A percentile compares a stretch with the other conserved stretches of the same genome.
phyloP scores from a whole-genome alignment of 495 filamentous ascomycete species.

The Hyaloscypha hepaticicola region DNA sequence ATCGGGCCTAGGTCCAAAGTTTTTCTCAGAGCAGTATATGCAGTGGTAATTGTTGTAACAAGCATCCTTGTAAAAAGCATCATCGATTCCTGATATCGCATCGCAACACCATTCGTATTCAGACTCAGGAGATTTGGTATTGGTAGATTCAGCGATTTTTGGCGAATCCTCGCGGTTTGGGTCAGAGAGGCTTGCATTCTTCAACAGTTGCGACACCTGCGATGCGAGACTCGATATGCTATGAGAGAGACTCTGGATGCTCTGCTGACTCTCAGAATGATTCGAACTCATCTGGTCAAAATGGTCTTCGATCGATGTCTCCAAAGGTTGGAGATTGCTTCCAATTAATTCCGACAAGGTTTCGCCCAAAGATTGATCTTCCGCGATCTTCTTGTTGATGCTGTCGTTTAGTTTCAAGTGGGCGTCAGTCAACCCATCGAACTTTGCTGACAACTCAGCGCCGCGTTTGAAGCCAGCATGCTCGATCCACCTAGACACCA shows the following conservation, averaged over 20 bases:
- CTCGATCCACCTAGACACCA: neutral
- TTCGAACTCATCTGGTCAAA: neutral
- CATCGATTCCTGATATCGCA: neutral
- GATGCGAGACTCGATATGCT: neutral
- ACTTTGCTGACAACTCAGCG: neutral
- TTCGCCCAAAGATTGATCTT: neutral
- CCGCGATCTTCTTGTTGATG: neutral
- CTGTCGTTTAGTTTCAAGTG: neutral
- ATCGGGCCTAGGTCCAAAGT: neutral
- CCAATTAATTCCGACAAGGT: neutral
- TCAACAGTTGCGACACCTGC: neutral
- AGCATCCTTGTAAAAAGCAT: neutral
- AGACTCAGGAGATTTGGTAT: neutral
- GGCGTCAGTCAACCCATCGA: neutral
- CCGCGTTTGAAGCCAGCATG: neutral
- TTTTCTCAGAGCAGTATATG: neutral
- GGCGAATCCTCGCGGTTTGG: neutral
- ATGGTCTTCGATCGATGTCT: neutral
- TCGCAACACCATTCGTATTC: neutral
- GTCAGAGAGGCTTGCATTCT: neutral
- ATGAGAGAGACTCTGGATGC: neutral
- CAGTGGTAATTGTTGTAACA: neutral
- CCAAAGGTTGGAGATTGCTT: neutral
- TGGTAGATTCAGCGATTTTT: neutral
- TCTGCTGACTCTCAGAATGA: neutral